These are phyloP conservation scores for Lepidium aucheri DNA, from an alignment of 345 rosid genomes.

Conservation along the genomic window DNA sequence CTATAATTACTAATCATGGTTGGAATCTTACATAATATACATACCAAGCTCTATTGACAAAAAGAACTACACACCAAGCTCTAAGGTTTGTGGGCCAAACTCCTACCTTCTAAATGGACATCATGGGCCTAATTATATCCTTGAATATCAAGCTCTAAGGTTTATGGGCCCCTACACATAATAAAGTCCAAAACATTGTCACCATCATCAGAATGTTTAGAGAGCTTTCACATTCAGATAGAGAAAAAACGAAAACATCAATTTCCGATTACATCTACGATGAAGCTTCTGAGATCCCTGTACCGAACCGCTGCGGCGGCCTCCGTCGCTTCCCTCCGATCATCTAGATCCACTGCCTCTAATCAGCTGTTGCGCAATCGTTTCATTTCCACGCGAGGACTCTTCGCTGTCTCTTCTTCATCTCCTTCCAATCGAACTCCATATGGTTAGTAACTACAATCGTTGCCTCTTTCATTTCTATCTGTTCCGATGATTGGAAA, in stretches of 20 bases:
- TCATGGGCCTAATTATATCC: background rate
- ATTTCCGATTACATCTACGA: conserved; percentile 3
- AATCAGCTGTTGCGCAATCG: background rate
- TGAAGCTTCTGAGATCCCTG: conserved; percentile 29
- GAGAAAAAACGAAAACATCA: background rate
- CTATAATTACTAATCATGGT: no score
- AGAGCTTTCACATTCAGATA: conserved; percentile 4
- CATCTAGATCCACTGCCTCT: conserved; percentile 7
- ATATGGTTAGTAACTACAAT: conserved; percentile 14
- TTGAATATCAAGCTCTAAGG: background rate
- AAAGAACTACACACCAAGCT: no score
- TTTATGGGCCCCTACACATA: background rate
- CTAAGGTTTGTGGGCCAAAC: no score
- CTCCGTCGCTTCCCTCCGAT: conserved; percentile 18
- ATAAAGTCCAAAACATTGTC: conserved; percentile 1
- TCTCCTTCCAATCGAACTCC: conserved; percentile 17
- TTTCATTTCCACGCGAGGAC: conserved; percentile 10
- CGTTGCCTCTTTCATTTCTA: background rate
- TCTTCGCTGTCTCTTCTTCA: conserved; percentile 23
- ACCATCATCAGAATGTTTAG: conserved; percentile 1
- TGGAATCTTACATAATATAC: no score
- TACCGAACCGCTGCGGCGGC: conserved; percentile 25
- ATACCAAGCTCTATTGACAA: no score
- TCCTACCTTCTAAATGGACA: no score
- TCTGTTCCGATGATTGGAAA: background rate